Conservation (phyloP, 106 monocot species). For the Amphibolis antarctica region DNA sequence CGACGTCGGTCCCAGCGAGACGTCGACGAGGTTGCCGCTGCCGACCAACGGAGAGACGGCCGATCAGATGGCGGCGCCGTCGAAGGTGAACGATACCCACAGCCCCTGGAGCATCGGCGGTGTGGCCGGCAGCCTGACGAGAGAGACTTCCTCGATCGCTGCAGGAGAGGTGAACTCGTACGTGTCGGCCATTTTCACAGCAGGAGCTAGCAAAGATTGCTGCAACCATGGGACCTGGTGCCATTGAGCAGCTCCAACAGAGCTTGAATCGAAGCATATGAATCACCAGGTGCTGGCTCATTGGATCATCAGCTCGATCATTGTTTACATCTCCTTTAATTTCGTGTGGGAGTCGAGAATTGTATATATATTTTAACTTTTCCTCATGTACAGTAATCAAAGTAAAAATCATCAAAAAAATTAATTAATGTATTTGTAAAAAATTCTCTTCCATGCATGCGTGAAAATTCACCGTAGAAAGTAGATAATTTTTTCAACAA, state of each 20-base stretch:
- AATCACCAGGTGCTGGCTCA: not conserved
- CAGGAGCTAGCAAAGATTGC: constrained; percentile 6
- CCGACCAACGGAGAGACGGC: not conserved
- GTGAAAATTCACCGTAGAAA: too few species aligned
- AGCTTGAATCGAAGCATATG: not conserved
- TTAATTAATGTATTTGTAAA: too few species aligned
- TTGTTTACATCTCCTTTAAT: too few species aligned
- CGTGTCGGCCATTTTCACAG: constrained; percentile 8
- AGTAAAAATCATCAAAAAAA: too few species aligned
- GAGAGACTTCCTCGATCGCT: constrained; percentile 17
- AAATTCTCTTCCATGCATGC: too few species aligned
- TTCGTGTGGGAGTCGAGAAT: too few species aligned
- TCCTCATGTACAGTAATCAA: too few species aligned
- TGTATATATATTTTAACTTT: too few species aligned
- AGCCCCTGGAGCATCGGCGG: not conserved
- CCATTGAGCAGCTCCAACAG: constrained; percentile 9
- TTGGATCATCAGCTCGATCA: too few species aligned
- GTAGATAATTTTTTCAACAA: too few species aligned
- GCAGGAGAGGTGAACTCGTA: constrained; percentile 9
- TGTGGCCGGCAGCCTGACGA: constrained; percentile 6
- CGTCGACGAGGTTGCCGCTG: not conserved
- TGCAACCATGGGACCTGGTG: constrained; percentile 15
- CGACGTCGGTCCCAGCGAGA: not conserved
- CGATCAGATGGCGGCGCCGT: constrained; percentile 4
- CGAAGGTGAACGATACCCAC: not conserved